Percentiles rank a stretch among this genome's conserved stretches.
phyloP scores from a whole-genome alignment of 129 eudicot genomes.

The Chrysanthemum seticuspe region DNA sequence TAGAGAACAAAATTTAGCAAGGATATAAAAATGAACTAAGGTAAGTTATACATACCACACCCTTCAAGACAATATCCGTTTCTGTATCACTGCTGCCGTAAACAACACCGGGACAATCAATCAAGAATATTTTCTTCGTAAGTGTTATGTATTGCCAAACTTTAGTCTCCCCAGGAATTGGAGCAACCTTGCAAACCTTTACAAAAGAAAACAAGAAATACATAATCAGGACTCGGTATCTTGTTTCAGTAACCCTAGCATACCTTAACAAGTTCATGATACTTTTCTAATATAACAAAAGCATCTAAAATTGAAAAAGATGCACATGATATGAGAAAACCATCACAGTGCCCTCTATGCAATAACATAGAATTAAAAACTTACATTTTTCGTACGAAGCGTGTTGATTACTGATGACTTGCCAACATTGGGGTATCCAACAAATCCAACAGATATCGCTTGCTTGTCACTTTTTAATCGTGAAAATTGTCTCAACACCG shows the following conservation, averaged over 20 bases:
- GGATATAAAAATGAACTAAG: background rate
- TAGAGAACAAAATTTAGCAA: conserved; percentile 1
- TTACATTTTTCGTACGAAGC: conserved; percentile 87
- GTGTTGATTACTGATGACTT: conserved; percentile 98
- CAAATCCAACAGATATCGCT: conserved; percentile 96
- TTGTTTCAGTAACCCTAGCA: too few species aligned
- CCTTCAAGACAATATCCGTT: conserved; percentile 95
- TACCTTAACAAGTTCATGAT: background rate
- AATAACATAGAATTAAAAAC: background rate
- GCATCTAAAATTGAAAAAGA: too few species aligned
- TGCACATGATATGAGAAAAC: background rate
- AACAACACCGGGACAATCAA: conserved; percentile 99
- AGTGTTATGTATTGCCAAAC: conserved; percentile 99
- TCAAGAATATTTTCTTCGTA: conserved; percentile 91
- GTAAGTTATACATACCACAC: conserved; percentile 69
- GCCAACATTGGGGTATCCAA: conserved; percentile 98
- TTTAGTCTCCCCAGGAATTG: conserved; percentile 99
- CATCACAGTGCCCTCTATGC: background rate
- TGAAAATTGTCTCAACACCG: conserved; percentile 88
- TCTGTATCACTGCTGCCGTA: conserved; percentile 84
- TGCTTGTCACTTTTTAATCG: conserved; percentile 94
- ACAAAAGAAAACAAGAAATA: background rate
- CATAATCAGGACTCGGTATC: conserved; percentile 4
- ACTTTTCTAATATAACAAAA: too few species aligned
- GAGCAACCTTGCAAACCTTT: conserved; percentile 98